Conservation (phyloP, 1,139 yeast species). For the Zygoascus hellenicus region DNA sequence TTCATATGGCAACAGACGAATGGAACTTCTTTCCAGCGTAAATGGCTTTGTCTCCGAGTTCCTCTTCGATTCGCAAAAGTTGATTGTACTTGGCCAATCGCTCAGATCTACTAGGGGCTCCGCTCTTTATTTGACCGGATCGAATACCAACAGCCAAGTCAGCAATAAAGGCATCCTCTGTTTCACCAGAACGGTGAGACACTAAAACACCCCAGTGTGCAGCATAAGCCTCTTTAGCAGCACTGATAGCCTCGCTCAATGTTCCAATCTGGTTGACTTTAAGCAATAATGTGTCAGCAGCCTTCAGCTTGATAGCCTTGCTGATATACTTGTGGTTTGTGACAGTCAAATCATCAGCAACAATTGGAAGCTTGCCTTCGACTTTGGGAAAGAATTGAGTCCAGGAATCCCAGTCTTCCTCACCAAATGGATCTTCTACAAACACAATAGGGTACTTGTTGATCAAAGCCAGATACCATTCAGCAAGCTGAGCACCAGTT, state of each 20-base stretch:
- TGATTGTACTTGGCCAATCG: constrained; percentile 93
- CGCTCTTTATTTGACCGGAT: constrained; percentile 97
- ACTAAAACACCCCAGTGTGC: constrained; percentile 95
- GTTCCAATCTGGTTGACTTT: constrained; percentile 91
- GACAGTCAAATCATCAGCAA: constrained; percentile 96
- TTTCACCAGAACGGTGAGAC: constrained; percentile 98
- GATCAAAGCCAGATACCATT: constrained; percentile 69
- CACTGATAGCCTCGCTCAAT: constrained; percentile 75
- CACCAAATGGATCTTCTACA: constrained; percentile 96
- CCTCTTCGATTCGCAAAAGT: constrained; percentile 96
- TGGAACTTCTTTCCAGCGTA: constrained; percentile 60
- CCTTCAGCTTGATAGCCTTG: constrained; percentile 91
- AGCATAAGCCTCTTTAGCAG: constrained; percentile 76
- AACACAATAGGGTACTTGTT: constrained; percentile 94
- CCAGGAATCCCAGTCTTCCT: constrained; percentile 99
- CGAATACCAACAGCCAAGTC: constrained; percentile 95
- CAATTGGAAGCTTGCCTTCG: constrained; percentile 69
- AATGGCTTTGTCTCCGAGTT: constrained; percentile 90
- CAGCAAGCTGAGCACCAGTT: constrained; percentile 78
- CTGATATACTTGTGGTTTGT: constrained; percentile 92
- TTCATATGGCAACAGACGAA: constrained; percentile 13
- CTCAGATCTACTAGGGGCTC: constrained; percentile 99
- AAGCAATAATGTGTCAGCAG: constrained; percentile 85
- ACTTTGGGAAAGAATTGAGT: constrained; percentile 67
- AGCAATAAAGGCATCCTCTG: constrained; percentile 97